These are phyloP conservation scores for Colletotrichum brevisporum DNA, from an alignment of 2,329 filamentous ascomycete genomes.

Conservation along the genomic window DNA sequence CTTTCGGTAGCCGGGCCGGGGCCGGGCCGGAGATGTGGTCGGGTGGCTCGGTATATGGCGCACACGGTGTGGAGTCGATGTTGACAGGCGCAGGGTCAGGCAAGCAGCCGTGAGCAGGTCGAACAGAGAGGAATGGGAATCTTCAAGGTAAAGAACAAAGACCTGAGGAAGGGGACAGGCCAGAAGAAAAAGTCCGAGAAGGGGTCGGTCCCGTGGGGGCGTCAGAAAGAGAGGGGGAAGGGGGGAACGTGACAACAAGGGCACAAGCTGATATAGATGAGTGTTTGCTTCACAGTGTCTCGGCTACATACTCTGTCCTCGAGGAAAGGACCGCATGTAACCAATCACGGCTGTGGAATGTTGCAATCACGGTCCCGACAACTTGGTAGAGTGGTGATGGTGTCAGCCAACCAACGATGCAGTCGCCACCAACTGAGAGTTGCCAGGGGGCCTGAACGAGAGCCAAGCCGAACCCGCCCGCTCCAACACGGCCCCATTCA, in stretches of 20 bases:
- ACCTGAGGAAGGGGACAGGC: too few relatives aligned
- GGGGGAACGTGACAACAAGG: not conserved
- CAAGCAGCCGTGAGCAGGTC: too few relatives aligned
- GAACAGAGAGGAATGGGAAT: too few relatives aligned
- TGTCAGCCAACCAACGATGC: constrained; percentile 14
- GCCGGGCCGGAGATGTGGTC: not conserved
- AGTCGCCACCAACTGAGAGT: constrained; percentile 11
- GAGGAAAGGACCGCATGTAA: not conserved
- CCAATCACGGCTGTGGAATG: constrained; percentile 29
- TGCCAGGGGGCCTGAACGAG: not conserved
- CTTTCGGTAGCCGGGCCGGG: too few relatives aligned
- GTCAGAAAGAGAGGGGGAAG: not conserved
- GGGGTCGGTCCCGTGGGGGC: too few relatives aligned
- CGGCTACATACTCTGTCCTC: constrained; percentile 26
- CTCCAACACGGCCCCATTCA: constrained; percentile 1
- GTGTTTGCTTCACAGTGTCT: constrained; percentile 34
- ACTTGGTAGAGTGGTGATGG: constrained; percentile 8
- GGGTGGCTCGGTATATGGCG: not conserved
- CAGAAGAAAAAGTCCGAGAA: not conserved
- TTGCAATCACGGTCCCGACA: constrained; percentile 22
- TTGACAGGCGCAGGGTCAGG: not conserved
- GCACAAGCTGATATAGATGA: constrained; percentile 26
- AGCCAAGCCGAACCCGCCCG: not conserved
- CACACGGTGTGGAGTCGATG: constrained; percentile 2
- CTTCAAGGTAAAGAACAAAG: too few relatives aligned